These are phyloP conservation scores for Pseudodiploospora longispora DNA, from an alignment of 2,329 filamentous ascomycete genomes.

Conservation along the genomic window DNA sequence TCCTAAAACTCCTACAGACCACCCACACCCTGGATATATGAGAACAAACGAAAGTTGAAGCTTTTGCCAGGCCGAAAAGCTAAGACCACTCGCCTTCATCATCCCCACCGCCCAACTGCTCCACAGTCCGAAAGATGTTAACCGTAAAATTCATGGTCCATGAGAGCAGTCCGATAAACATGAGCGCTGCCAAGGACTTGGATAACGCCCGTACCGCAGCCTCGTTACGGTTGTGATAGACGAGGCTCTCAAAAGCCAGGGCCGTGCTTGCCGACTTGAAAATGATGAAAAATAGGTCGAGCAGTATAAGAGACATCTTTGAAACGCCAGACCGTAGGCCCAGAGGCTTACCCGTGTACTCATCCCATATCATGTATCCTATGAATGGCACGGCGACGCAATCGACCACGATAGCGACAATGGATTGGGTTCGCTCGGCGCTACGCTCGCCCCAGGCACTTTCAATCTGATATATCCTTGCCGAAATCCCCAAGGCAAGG, in stretches of 20 bases:
- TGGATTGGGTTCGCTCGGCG: constrained; percentile 64
- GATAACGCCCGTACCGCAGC: constrained; percentile 43
- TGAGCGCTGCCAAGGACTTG: constrained; percentile 66
- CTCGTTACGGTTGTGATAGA: constrained; percentile 40
- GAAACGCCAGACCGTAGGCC: constrained; percentile 75
- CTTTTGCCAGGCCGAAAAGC: too few species aligned
- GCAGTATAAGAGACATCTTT: constrained; percentile 81
- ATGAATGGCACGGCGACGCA: constrained; percentile 84
- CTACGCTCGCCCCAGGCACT: constrained; percentile 31
- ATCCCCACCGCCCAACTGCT: constrained; percentile 50
- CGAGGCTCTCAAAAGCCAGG: constrained; percentile 78
- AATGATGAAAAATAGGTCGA: constrained; percentile 94
- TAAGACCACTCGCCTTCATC: constrained; percentile 24
- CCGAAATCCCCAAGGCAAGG: constrained; percentile 70
- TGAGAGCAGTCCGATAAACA: constrained; percentile 74
- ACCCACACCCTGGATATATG: too few species aligned
- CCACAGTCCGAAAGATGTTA: constrained; percentile 66
- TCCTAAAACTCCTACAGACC: too few species aligned
- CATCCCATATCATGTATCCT: constrained; percentile 89
- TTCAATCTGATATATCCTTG: constrained; percentile 60
- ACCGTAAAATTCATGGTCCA: constrained; percentile 88
- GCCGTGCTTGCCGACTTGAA: constrained; percentile 92
- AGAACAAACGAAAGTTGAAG: too few species aligned
- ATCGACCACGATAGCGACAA: constrained; percentile 86
- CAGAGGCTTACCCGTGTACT: constrained; percentile 89